phyloP scores from a whole-genome alignment of 176 grass and related monocot species.

The Paspalum notatum region DNA sequence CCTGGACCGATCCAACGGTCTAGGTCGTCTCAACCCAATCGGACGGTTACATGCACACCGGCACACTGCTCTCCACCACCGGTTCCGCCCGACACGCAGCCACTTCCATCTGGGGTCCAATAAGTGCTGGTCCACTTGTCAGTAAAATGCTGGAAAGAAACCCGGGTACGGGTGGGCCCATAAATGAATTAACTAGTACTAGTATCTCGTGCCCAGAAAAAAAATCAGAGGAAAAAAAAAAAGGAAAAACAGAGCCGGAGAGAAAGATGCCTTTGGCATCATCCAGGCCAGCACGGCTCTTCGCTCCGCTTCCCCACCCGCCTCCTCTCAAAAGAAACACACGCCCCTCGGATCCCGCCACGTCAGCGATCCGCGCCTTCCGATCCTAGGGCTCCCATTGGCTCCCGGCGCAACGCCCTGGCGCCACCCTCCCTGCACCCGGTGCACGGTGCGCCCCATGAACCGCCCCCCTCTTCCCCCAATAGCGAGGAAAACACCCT shows the following conservation, averaged over 20 bases:
- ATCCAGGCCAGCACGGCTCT: conserved; percentile 45
- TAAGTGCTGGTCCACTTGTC: accelerated
- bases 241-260: conserved; percentile 24
- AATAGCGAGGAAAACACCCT: conserved; percentile 47
- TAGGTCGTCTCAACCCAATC: neutral
- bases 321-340: conserved; percentile 81
- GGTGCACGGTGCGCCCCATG: conserved; percentile 40
- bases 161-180: neutral
- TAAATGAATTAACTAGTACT: conserved; percentile 15
- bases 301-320: neutral
- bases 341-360: conserved; percentile 53
- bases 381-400: conserved; percentile 41
- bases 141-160: neutral
- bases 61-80: neutral
- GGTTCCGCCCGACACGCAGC: neutral
- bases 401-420: neutral
- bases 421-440: neutral
- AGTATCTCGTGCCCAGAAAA: conserved; percentile 13
- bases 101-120: neutral
- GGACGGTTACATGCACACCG: neutral
- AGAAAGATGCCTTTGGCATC: conserved; percentile 62
- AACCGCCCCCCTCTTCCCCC: conserved; percentile 42
- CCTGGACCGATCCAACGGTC: conserved; percentile 33
- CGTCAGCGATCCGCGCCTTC: conserved; percentile 57
- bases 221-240: conserved; percentile 25